Base-by-base conservation (phyloP, 2,329 filamentous ascomycete genomes). In the Fusarium secorum region DNA sequence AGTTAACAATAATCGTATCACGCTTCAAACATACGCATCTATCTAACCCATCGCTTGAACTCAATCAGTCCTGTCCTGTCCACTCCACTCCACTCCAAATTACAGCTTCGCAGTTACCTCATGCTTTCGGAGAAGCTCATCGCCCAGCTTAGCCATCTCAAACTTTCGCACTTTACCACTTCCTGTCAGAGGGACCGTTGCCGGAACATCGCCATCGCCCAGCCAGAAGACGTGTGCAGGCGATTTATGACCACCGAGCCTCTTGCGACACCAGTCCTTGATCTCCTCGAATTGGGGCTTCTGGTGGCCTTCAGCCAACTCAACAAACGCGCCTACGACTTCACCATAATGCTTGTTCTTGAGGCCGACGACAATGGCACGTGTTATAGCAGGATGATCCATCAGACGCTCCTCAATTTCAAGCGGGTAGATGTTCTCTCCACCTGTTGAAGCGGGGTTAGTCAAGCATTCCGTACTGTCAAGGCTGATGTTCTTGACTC, bases 151-250 rank as follows among this genome's bases (percentile, higher is more conserved):
- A 9, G 86, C 86, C 85, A 89, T 87, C 81, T 89, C 87, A 73
- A 87, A 89, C 81, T 92, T 92, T 74, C 89, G 86, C 60, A 92
- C 88, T 80, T 93, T 93, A 7, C 90, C 90, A 75, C 90, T 92
- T 1, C 90, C 90, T n/a, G 90, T 92, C 75, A 92, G 81, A 14
- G 90, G 90, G 35, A 91, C 83, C 3, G 83, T 81, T 3, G 74
- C 73, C 3, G 88, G 85, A 28, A 90, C 84, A 15, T 85, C 87
- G 48, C 85, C 85, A 70, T 87, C 82, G 1, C 92, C 93, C 30
- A 95, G 85, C 87, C 92, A 93, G 77, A 94, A 94, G n/a, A 95
- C 78, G 78, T 94, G 87, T 13, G 87, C 83, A 0, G 93, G 92
- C 7, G 90, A 89, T 81, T 93, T 93, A 77, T 92, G 90, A 39